Base-by-base conservation (phyloP, 2,329 filamentous ascomycete species). In the Epichloe elymi region DNA sequence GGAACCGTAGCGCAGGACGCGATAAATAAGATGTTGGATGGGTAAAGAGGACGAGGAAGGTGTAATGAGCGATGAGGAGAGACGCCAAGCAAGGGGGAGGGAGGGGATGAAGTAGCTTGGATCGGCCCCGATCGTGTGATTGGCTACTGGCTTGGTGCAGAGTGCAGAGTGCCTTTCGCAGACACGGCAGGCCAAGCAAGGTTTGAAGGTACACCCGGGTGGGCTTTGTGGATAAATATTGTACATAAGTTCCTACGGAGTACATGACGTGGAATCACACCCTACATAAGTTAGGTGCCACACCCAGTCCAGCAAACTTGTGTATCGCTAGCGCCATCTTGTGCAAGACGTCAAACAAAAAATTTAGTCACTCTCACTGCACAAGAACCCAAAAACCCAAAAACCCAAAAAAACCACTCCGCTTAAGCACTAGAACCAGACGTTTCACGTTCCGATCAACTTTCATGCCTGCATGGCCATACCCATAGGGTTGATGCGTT, bases 301-400 rank as follows among this genome's bases (percentile, higher is more conserved):
- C 42, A 33, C 26, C 7, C n/a, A 38, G 42, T 23, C n/a, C 23
- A 15, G n/a, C 46, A 40, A 35, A 48, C 41, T 41, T 48, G 46
- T 42, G 38, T 38, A 48, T 17, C 43, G 39, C 51, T 57, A 58
- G 56, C 51, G 56, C 51, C 38, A 53, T 52, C 46, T 55, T 42
- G 43, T 48, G 50, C 53, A 52, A n/a, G 26, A n/a, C 38, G n/a
- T 39, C 5, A 41, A 12, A 51, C 51, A 50, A 53, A 37, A 57
- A 53, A 51, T 51, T 51, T 53, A 50, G 52, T 51, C 52, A 39
- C 10, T 47, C 35, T 10, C 12, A 20, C 35, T 38, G 7, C 19
- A 41, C 47, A n/a, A 48, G 1, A 30, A 30, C 3, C 3, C 30
- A 11, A 11, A 30, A 11, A 1, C 8, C 30, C 26, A 11, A 30